Evolutionary conservation across 352 stramenopile species (phyloP), one percentile per base, ranked within the genome.

Genomic region (Phytophthora lateralis): DNA sequence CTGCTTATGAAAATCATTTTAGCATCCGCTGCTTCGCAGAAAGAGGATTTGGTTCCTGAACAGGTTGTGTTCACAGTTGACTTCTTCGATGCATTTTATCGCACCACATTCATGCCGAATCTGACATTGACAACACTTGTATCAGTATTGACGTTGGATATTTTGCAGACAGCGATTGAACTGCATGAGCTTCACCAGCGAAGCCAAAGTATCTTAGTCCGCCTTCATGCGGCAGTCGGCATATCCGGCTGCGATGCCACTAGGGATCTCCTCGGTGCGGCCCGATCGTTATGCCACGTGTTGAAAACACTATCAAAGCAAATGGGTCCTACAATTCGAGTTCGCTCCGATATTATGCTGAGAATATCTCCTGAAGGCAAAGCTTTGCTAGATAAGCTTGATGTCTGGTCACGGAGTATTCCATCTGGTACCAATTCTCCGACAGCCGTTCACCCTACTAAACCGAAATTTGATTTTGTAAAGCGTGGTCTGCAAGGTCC

Each of bases 61-160:
- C 20, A 44, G 18, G 48, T 55, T 3, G 18, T 55, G 3, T 45
- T 55, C 48, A 43, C 21, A 2, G 18, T 55, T 30, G 48, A 55
- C n/a, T 29, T 55, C 14, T 55, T 55, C 21, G 35, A 55, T 21
- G 48, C 48, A 4, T 37, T 55, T 21, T 55, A 55, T 21, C 12
- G 44, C 15, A 34, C 34, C 8, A 44, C 48, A 8, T 55, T 43
- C 15, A 44, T 55, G 9, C 48, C 2, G 6, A 55, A 10, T 21
- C 14, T 44, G 6, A 45, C 48, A 10, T 24, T 15, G 12, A 35
- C 21, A 15, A 37, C 34, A 11, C 9, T 55, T 3, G 14, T n/a
- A 3, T 35, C 15, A 3, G n/a, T 55, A 14, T 24, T 55, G 35
- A 15, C 10, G 2, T 12, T 46, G 3, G 48, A 55, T n/a, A 11